Conservation (phyloP, 176 grass and related monocot species). For the Aegilops speltoides region DNA sequence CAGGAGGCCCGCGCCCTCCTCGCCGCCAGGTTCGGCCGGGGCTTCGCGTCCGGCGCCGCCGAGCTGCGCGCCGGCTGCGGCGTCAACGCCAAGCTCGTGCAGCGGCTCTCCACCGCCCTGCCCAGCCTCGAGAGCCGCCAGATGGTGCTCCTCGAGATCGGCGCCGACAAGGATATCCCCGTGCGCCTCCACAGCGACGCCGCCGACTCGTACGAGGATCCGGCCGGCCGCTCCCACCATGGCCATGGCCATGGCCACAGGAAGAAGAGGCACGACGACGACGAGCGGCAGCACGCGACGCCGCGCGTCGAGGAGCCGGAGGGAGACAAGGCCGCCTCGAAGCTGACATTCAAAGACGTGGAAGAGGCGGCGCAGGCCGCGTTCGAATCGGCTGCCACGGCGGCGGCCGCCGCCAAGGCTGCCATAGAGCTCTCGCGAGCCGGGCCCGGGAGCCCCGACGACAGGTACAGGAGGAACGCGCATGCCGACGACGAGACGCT, state of each 20-base stretch:
- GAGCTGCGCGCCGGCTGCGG: slow-evolving; percentile 61
- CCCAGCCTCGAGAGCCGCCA: slow-evolving; percentile 68
- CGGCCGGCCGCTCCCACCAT: background rate
- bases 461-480: slow-evolving; percentile 6
- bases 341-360: slow-evolving; percentile 58
- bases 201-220: background rate
- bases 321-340: background rate
- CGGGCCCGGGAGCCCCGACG: background rate
- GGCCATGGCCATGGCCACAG: background rate
- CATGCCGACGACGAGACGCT: background rate
- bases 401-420: slow-evolving; percentile 76
- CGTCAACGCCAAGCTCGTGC: slow-evolving; percentile 74
- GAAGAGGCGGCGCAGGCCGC: slow-evolving; percentile 77
- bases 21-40: slow-evolving; percentile 60
- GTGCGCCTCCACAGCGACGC: slow-evolving; percentile 39
- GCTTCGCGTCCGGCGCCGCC: slow-evolving; percentile 48
- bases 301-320: background rate
- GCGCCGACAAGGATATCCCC: slow-evolving; percentile 67
- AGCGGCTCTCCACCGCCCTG: slow-evolving; percentile 71
- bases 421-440: slow-evolving; percentile 72
- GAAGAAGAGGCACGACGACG: background rate
- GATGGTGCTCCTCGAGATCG: slow-evolving; percentile 74
- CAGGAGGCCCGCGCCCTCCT: slow-evolving; percentile 55
- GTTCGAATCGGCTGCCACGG: slow-evolving; percentile 65
- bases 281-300: background rate